Conservation (phyloP, 352 stramenopile genomes). For the Globisporangium nagaii region DNA sequence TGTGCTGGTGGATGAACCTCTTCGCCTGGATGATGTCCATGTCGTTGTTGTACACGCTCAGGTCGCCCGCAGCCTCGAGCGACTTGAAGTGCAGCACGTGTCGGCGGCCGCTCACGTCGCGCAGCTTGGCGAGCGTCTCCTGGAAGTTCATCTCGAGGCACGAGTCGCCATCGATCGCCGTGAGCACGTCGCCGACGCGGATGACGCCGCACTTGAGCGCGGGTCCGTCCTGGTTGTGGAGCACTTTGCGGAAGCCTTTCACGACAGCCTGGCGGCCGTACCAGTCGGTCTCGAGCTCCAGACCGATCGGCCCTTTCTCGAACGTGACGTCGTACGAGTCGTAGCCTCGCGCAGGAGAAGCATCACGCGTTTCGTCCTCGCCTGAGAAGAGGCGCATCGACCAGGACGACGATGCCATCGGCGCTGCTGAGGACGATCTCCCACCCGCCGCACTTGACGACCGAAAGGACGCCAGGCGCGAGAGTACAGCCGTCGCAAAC, state of each 20-base stretch:
- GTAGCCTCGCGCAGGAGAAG: slow-evolving; percentile 30
- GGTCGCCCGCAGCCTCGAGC: slow-evolving; percentile 52
- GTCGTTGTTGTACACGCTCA: slow-evolving; percentile 60
- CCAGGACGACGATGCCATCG: slow-evolving; percentile 1
- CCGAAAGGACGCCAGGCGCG: slow-evolving; percentile 2
- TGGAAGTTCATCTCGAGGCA: slow-evolving; percentile 66
- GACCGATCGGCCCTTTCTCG: slow-evolving; percentile 47
- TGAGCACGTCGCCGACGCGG: slow-evolving; percentile 65
- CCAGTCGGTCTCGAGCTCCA: slow-evolving; percentile 72
- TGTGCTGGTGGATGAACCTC: slow-evolving; percentile 76
- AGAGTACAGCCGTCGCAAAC: slow-evolving; percentile 1
- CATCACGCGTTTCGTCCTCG: slow-evolving; percentile 3
- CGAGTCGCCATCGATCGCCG: slow-evolving; percentile 62
- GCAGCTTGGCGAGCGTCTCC: slow-evolving; percentile 43
- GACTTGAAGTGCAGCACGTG: slow-evolving; percentile 78
- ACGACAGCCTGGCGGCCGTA: slow-evolving; percentile 68
- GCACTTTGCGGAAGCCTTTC: slow-evolving; percentile 55
- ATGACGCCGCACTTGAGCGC: slow-evolving; percentile 59
- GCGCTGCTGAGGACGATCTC: too few relatives aligned
- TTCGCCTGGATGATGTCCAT: slow-evolving; percentile 59
- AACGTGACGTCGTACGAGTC: slow-evolving; percentile 73
- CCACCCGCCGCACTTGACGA: not conserved
- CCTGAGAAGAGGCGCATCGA: slow-evolving; percentile 5
- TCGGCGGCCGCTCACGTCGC: slow-evolving; percentile 25
- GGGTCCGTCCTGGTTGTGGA: slow-evolving; percentile 36